Base-by-base conservation (phyloP, 495 filamentous ascomycete genomes). In the Chaetomidium leptoderma region DNA sequence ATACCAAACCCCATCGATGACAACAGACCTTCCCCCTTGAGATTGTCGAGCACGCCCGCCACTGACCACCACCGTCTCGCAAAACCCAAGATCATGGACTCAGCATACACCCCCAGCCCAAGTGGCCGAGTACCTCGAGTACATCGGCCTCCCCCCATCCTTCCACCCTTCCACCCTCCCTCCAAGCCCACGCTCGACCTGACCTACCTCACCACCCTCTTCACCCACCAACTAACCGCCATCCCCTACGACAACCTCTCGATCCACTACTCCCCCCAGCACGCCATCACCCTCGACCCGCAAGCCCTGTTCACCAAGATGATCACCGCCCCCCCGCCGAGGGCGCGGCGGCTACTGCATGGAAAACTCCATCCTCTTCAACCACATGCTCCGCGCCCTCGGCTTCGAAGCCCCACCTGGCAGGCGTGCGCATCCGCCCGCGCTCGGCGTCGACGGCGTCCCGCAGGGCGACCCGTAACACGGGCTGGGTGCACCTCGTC, bases 291-390 rank as follows among this genome's bases (percentile, higher is more conserved):
- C 3, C 72, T 90, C 27, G 65, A 82, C 45, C 80, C 83, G 0
- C 66, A 80, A 26, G 58, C 67, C 40, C 72, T 91, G 16, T 90
- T 80, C 70, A 45, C 67, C 13, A 89, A 90, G 63, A 76, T 91
- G 35, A 74, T 90, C 23, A 64, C 66, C 0, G 2, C 17, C 27
- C 4, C 65, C 70, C 19, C 66, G 68, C 27, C 72, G 73, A 32
- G 77, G 81, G 21, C 69, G 83, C n/a, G 87, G 87, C 26, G 86
- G 86, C 4, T 87, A 88, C 63, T 89, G 85, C 71, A 83, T 89
- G 76, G 86, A 89, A 63, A 76, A 79, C 49, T 85, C 80, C 62
- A 75, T 76, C 47, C 78, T 88, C 50, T 88, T 88, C 65, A 72
- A 79, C 37, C 78, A 80, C 43, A 66, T 88, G 16, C 73, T 90